Evolutionary conservation across 345 rosid genomes (phyloP), one percentile per base, ranked within the genome.

Genomic region (Dipteronia sinensis): DNA sequence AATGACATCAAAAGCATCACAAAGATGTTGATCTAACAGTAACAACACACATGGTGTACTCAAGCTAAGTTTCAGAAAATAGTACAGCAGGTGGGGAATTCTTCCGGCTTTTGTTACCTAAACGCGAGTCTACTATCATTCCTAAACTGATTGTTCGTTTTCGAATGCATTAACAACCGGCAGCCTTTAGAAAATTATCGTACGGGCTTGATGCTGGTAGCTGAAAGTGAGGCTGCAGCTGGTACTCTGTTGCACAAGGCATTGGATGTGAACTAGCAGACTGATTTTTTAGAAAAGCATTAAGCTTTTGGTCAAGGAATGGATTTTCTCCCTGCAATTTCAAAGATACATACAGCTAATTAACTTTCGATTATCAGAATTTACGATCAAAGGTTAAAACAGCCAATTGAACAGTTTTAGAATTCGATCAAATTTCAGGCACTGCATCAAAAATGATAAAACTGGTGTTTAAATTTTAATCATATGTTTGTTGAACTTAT

Each of bases 191-290:
- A 67, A 92, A 87, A 76, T 85, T 84, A 75, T 90, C 93, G 10
- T 81, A 92, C 42, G 97, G 92, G 78, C 85, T 86, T 65, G 92
- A 85, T 15, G 88, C 67, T 46, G 92, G 97, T 40, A 88, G 85
- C 82, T 83, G 85, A 70, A 85, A 78, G 71, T 82, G 76, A 20
- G 91, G 86, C 27, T 81, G 83, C 40, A 83, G 84, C 75, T 89
- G 90, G 76, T 75, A 78, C 83, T 84, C 90, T 9, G 90, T 69
- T 44, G 84, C 78, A 49, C 89, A 85, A 44, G 71, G 82, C 72
- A 78, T 82, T 56, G 85, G 78, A 63, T 59, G 23, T 1, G 77
- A 62, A 0, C 80, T 56, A 65, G 81, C 71, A 72, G 67, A 58
- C 72, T 74, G 74, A 73, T 82, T 81, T 58, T 49, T 58, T 27